Conservation (phyloP, 192 early-diverging fungal species). For the Backusella morwellensis region DNA sequence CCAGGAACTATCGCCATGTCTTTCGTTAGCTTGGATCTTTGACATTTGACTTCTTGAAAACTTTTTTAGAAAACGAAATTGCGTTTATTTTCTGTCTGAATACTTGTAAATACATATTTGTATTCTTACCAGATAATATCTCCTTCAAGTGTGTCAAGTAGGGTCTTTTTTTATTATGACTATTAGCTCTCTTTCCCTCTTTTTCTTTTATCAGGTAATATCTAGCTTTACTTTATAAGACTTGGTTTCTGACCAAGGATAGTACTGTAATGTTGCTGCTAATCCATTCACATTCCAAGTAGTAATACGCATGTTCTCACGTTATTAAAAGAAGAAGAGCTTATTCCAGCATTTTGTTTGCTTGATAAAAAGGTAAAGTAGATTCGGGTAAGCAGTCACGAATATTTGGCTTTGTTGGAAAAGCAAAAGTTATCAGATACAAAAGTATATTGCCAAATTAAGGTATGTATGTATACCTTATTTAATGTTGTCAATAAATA, state of each 20-base stretch:
- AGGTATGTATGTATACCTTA: too few relatives aligned
- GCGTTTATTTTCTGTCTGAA: background rate
- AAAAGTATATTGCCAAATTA: too few relatives aligned
- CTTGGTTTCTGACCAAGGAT: slow-evolving; percentile 51
- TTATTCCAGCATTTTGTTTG: background rate
- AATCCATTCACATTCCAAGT: slow-evolving; percentile 66
- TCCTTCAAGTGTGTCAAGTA: slow-evolving; percentile 16
- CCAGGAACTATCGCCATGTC: slow-evolving; percentile 63
- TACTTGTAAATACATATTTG: background rate
- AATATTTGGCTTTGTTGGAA: too few relatives aligned
- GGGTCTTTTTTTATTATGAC: slow-evolving; percentile 5
- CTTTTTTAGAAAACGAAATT: slow-evolving; percentile 35
- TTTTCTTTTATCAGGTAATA: background rate
- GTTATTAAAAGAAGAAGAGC: background rate
- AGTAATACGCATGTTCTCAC: slow-evolving; percentile 48
- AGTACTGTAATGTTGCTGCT: slow-evolving; percentile 45
- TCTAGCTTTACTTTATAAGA: slow-evolving; percentile 38
- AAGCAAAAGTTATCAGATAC: too few relatives aligned
- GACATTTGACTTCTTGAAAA: slow-evolving; percentile 78
- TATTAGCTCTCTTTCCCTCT: background rate
- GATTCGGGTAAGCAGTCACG: too few relatives aligned
- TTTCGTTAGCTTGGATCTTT: slow-evolving; percentile 50
- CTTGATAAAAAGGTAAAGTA: background rate
- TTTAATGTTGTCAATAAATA: too few relatives aligned
- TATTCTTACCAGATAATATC: slow-evolving; percentile 25